These are phyloP conservation scores for Croton setiger DNA, from an alignment of 441 rosid species.

Conservation along the genomic window DNA sequence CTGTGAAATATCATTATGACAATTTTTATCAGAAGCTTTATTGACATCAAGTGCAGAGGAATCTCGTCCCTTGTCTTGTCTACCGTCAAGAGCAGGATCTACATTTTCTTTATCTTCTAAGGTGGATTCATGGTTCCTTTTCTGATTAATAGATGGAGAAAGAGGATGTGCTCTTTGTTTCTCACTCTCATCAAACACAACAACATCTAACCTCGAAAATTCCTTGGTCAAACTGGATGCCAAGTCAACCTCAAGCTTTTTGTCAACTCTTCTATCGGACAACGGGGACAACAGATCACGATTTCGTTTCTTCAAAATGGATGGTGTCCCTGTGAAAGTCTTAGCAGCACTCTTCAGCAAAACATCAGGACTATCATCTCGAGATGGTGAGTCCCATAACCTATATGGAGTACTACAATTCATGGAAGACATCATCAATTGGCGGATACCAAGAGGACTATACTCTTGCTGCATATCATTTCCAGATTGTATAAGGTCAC, in stretches of 20 bases:
- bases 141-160: constrained; percentile 38
- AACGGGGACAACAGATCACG: constrained; percentile 86
- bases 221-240: constrained; percentile 67
- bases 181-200: constrained; percentile 51
- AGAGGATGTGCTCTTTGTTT: constrained; percentile 27
- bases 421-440: constrained; percentile 86
- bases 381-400: constrained; percentile 92
- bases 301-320: constrained; percentile 83
- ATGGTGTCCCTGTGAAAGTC: constrained; percentile 71
- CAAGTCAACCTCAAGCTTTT: constrained; percentile 60
- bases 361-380: constrained; percentile 70
- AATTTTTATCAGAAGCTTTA: constrained; percentile 32
- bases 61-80: constrained; percentile 26
- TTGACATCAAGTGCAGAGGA: constrained; percentile 21
- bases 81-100: constrained; percentile 34
- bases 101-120: constrained; percentile 58
- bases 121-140: constrained; percentile 28
- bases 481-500: constrained; percentile 86
- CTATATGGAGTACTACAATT: constrained; percentile 82
- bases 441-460: constrained; percentile 98
- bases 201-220: constrained; percentile 75
- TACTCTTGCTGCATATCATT: constrained; percentile 85
- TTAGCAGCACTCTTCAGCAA: constrained; percentile 76
- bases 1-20: constrained; percentile 26
- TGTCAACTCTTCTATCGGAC: constrained; percentile 77